Evolutionary conservation across 108 stramenopile genomes (phyloP), one percentile per base, ranked within the genome.

Genomic region (Craspedostauros australis): DNA sequence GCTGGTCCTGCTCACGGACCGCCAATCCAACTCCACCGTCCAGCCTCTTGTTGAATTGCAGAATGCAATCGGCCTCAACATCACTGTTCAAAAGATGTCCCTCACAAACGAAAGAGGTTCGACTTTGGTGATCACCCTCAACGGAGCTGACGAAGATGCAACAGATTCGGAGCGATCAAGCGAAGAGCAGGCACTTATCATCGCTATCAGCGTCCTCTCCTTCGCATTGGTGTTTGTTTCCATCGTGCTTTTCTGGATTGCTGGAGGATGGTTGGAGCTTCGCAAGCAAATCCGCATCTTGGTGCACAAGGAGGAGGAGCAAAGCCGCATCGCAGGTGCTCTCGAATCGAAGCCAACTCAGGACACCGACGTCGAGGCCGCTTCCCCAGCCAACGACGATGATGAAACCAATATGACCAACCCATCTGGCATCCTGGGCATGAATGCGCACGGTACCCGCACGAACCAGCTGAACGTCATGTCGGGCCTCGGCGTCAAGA

Each of bases 191-290:
- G 48, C 50, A 7, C 52, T 68, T 2, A 41, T 59, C 32, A 23
- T 44, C 15, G 43, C 54, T 4, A 51, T 43, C 28, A 40, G 46
- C 31, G 23, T 68, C 16, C 51, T 68, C 16, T 57, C 66, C 7
- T 40, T 68, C 22, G 57, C 66, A 4, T 39, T 68, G 31, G 47
- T 59, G 39, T 42, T 44, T 27, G 21, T 68, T 24, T 59, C 66
- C 7, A 21, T 41, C 3, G 42, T 68, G 40, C 47, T 68, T 9
- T 41, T 59, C 36, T 68, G 66, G 66, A 36, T 68, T 11, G 66
- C 56, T 34, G 66, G 66, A 33, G 66, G 66, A 24, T 68, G 66
- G 66, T 31, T 68, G 37, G 44, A 22, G 0, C 47, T 68, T 16
- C 50, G 66, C 39, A 30, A 25, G 7, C 41, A 54, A 38, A 53